Evolutionary conservation across 2,329 filamentous ascomycete species (phyloP).

Genomic region (Ophiocordyceps camponoti-floridani): DNA sequence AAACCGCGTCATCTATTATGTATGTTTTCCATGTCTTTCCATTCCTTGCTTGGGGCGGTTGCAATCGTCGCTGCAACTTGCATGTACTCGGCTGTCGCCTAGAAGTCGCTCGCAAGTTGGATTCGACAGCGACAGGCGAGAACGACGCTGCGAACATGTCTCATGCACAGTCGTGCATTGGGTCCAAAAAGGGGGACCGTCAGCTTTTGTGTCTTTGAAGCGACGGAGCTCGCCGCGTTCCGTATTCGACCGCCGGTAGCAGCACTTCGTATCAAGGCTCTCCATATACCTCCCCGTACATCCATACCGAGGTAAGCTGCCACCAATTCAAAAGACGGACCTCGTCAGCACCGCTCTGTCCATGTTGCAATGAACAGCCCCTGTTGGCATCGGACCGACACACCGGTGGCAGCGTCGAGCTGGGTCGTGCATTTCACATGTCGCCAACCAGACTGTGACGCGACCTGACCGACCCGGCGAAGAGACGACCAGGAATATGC

Average conservation of each 20-base stretch:
- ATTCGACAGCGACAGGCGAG: background rate
- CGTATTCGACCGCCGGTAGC: background rate
- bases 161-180: background rate
- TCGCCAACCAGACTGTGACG: too few relatives aligned
- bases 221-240: background rate
- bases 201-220: background rate
- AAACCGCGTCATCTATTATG: too few relatives aligned
- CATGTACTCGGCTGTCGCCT: background rate
- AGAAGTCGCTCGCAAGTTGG: background rate
- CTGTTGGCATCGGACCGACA: background rate
- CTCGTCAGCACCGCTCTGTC: too few relatives aligned
- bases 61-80: background rate
- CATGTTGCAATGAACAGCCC: too few relatives aligned
- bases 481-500: background rate
- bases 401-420: background rate
- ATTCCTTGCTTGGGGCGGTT: background rate
- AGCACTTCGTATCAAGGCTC: background rate
- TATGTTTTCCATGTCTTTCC: background rate
- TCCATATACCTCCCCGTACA: background rate
- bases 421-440: background rate
- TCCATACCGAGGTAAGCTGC: background rate
- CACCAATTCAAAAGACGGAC: too few relatives aligned
- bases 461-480: background rate
- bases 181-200: too few relatives aligned
- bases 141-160: background rate